phyloP scores from a whole-genome alignment of 306 rosid species.

The Vigna radiata region DNA sequence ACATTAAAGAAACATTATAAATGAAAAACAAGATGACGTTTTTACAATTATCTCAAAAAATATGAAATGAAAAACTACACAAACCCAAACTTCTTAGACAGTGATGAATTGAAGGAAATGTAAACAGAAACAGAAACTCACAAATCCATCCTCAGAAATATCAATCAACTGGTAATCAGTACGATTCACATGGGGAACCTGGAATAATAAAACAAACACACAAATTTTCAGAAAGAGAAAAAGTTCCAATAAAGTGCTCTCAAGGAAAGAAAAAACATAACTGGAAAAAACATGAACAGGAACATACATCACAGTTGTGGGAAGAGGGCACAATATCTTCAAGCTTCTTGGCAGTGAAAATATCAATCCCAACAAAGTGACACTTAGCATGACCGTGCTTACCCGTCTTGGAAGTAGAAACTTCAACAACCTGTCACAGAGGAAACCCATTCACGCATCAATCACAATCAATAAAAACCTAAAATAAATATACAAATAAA shows the following conservation, averaged over 20 bases:
- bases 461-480: background rate
- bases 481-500: background rate
- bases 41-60: background rate
- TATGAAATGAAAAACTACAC: background rate
- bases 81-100: background rate
- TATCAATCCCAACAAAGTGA: conserved; percentile 76
- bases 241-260: background rate
- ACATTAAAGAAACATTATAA: background rate
- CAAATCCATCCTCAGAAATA: conserved; percentile 65
- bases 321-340: conserved; percentile 85
- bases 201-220: conserved; percentile 5
- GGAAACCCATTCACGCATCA: conserved; percentile 11
- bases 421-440: conserved; percentile 51
- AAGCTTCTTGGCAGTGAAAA: conserved; percentile 68
- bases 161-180: conserved; percentile 60
- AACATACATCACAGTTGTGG: conserved; percentile 76
- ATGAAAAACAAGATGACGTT: background rate
- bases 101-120: conserved; percentile 3
- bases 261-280: background rate
- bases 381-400: conserved; percentile 62
- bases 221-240: background rate
- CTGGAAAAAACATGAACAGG: background rate
- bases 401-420: conserved; percentile 53
- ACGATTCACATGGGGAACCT: conserved; percentile 84
- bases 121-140: conserved; percentile 40